phyloP scores from a whole-genome alignment of 1,284 basidiomycete genomes.

The Trametes hirsuta region DNA sequence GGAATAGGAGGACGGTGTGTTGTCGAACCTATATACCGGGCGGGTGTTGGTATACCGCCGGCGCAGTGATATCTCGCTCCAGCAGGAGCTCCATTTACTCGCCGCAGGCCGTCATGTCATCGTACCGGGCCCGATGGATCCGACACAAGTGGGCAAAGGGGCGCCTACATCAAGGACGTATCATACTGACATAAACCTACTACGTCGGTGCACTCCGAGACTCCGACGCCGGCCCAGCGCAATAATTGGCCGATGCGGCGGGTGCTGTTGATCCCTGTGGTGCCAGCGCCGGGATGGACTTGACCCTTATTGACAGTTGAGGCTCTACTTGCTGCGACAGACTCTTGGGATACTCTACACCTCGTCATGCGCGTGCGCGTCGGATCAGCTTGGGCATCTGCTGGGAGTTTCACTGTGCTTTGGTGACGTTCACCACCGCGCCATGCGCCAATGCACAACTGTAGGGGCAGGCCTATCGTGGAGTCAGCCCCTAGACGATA shows the following conservation, averaged over 20 bases:
- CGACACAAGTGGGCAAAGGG: neutral
- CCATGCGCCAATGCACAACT: constrained; percentile 65
- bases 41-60: neutral
- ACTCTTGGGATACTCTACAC: neutral
- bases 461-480: constrained; percentile 66
- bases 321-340: neutral
- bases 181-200: neutral
- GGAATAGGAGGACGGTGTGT: neutral
- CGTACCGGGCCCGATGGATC: neutral
- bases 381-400: neutral
- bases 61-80: constrained; percentile 1
- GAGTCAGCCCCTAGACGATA: constrained; percentile 4
- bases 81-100: constrained; percentile 10
- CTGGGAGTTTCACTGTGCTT: constrained; percentile 15
- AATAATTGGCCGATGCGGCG: neutral
- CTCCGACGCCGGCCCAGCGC: constrained; percentile 1
- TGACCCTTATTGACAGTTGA: neutral
- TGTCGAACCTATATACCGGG: constrained; percentile 3
- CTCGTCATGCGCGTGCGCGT: neutral
- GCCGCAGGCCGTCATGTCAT: neutral
- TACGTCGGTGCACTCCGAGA: constrained; percentile 16
- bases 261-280: neutral
- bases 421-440: constrained; percentile 54
- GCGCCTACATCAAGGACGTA: constrained; percentile 4
- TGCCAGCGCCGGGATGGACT: neutral